Base-by-base conservation (phyloP, 345 rosid genomes). In the Viola odorata region DNA sequence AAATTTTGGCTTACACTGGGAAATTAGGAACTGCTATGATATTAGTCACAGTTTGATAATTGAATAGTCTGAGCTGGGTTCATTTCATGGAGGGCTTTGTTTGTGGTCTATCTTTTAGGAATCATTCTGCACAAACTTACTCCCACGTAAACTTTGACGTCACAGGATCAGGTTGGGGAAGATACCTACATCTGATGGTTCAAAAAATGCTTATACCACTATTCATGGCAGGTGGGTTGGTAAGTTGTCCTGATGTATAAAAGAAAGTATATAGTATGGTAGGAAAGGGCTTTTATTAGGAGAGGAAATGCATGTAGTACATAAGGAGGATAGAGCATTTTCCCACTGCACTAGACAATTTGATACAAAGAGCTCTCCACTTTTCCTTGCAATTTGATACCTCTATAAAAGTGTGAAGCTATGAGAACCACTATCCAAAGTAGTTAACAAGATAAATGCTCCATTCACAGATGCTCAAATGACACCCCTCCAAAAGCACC, bases 151-250 rank as follows among this genome's bases (percentile, higher is more conserved):
- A 68, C 66, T 75, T 78, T 79, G 80, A 75, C 75, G 81, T 85
- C 91, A 83, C 96, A 89, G 98, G 96, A 72, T 92, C 85, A 75
- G 78, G 64, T 82, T 92, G 97, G 98, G 96, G 85, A 85, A 82
- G 91, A 84, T 92, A 75, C 78, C 73, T 60, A 90, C 95, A 68
- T 82, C 91, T 78, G 91, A 78, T 78, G 96, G 97, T 82, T 84
- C 75, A 68, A 89, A 80, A 79, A 85, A 84, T 78, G 95, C 89
- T 58, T 92, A 77, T 87, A 87, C 96, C 68, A 72, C 76, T 77
- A 83, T 92, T 51, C 81, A 57, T 83, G 85, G 85, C 91, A 84
- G 91, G 98, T 84, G 87, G 88, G 97, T 89, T 75, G 91, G 91
- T 92, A 84, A 84, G 85, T 85, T 75, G 54, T 75, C 76, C 63